Evolutionary conservation across 108 stramenopile genomes (phyloP).

Genomic region (Licmophora abbreviata): DNA sequence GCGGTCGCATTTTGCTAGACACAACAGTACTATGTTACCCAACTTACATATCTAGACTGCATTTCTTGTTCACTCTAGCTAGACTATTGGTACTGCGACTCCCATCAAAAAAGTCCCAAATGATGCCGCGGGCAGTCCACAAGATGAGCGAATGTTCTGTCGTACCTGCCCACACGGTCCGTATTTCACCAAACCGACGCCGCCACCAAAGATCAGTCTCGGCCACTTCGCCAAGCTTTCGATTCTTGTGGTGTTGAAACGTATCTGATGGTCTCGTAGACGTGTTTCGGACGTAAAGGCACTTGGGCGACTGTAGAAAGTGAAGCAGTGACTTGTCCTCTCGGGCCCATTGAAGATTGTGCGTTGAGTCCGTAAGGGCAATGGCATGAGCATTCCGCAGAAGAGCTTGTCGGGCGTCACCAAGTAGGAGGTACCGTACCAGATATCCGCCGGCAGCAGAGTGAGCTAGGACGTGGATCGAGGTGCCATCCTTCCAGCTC

Average conservation of each 20-base stretch:
- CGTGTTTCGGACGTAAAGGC: slow-evolving; percentile 36
- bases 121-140: slow-evolving; percentile 24
- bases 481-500: neutral
- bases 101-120: slow-evolving; percentile 48
- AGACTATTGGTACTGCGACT: too few species aligned
- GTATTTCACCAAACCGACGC: slow-evolving; percentile 44
- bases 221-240: too few species aligned
- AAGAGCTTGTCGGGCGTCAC: slow-evolving; percentile 5
- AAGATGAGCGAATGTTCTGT: slow-evolving; percentile 40
- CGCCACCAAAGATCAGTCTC: slow-evolving; percentile 43
- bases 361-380: slow-evolving; percentile 55
- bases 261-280: too few species aligned
- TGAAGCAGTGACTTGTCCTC: slow-evolving; percentile 11
- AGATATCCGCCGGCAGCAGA: slow-evolving; percentile 41
- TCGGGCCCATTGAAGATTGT: slow-evolving; percentile 50
- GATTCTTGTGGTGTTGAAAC: too few species aligned
- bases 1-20: too few species aligned
- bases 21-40: too few species aligned
- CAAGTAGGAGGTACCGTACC: slow-evolving; percentile 30
- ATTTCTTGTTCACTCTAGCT: too few species aligned
- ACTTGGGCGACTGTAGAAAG: slow-evolving; percentile 28
- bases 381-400: slow-evolving; percentile 20
- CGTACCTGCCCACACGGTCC: slow-evolving; percentile 49
- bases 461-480: slow-evolving; percentile 38
- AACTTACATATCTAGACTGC: too few species aligned